Percentiles rank a stretch among this genome's conserved stretches.
phyloP scores from a whole-genome alignment of 331 rosid species.

The Pyrus hybrid region DNA sequence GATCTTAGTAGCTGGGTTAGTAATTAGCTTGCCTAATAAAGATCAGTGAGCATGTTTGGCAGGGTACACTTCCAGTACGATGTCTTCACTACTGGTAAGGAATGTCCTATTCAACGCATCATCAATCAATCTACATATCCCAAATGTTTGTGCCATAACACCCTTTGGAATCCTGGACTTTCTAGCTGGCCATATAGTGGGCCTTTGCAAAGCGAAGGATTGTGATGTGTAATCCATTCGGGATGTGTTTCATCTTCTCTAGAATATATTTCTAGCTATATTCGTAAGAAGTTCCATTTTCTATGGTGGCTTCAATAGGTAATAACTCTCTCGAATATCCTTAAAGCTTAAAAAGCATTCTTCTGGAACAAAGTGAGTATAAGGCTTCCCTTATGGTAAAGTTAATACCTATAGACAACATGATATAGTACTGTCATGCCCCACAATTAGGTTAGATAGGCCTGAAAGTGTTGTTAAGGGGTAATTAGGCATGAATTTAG shows the following conservation, averaged over 20 bases:
- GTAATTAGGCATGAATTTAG: too few species aligned
- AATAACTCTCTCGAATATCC: background rate
- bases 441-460: too few species aligned
- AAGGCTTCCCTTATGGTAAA: background rate
- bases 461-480: too few species aligned
- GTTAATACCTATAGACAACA: too few species aligned
- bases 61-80: background rate
- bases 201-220: background rate
- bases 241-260: background rate
- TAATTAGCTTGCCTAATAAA: background rate
- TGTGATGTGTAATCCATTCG: background rate
- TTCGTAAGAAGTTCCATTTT: background rate
- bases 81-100: background rate
- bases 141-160: background rate
- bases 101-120: background rate
- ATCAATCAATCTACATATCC: background rate
- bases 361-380: background rate
- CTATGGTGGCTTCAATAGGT: background rate
- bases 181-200: background rate
- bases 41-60: background rate
- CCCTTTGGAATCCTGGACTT: background rate
- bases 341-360: too few species aligned
- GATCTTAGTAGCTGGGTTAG: background rate
- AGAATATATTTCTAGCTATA: too few species aligned
- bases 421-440: too few species aligned